Base-by-base conservation (phyloP, 768 basidiomycete genomes). In the Phanerodontia chrysosporium region DNA sequence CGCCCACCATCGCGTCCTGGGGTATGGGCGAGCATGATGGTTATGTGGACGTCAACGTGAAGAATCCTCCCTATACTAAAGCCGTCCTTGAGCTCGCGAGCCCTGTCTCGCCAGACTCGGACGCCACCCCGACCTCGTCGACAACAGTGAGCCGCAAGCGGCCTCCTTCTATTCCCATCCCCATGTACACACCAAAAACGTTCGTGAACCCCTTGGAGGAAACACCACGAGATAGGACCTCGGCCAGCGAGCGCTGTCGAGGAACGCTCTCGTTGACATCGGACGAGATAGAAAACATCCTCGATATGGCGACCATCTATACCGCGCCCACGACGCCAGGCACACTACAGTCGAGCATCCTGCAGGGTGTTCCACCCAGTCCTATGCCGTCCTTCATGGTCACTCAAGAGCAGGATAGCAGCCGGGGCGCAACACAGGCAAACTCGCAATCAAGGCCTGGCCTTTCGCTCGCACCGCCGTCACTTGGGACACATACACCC, bases 281-380 rank as follows among this genome's bases (percentile, higher is more conserved):
- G 0, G 61, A 76, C 18, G 80, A 83, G 61, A 79, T 83, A 53
- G 80, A 82, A 65, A 74, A 78, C 25, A 82, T 83, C 68, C 72
- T 85, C 35, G 79, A 83, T 64, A 77, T 80, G 72, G 80, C 81
- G 1, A 75, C 75, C 21, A 65, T 76, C 14, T 78, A 77, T 61
- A 25, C 60, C 2, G 56, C 51, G 24, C 45, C 57, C 1, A 12
- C 51, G 32, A 55, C 55, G 28, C 58, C 55, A 2, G 60, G 25
- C 21, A 28, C 30, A 57, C 61, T 51, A 35, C 18, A 16, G 25
- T 49, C 45, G 45, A 49, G 30, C 29, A 28, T 25, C 32, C 46
- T 25, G 46, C 46, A 51, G 49, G 49, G 39, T 42, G 39, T 30
- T 9, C n/a, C 22, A 10, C 21, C 49, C 28, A 30, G 30, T 18